Evolutionary conservation across 345 rosid genomes (phyloP).

Genomic region (Corchorus olitorius): DNA sequence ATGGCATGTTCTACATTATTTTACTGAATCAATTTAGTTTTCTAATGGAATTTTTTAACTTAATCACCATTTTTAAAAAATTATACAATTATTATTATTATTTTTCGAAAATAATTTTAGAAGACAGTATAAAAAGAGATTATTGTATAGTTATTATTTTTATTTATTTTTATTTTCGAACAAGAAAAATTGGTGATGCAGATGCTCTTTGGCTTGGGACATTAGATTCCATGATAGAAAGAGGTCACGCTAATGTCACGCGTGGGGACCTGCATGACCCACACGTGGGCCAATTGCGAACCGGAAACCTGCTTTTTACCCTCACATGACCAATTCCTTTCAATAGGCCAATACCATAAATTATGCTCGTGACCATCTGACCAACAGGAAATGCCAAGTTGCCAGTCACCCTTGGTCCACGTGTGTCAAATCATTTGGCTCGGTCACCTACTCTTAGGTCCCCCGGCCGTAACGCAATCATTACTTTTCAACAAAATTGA

Average conservation of each 20-base stretch:
- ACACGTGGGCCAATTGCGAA: constrained; percentile 39
- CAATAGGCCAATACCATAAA: not conserved
- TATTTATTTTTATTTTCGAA: too few relatives aligned
- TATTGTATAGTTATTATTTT: too few relatives aligned
- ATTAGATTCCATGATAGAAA: constrained; percentile 12
- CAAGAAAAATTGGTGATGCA: not conserved
- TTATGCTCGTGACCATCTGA: constrained; percentile 17
- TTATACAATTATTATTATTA: not conserved
- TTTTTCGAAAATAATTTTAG: not conserved
- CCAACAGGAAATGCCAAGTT: constrained; percentile 26
- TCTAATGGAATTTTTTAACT: not conserved
- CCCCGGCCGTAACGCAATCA: constrained; percentile 14
- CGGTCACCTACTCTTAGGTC: not conserved
- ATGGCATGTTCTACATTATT: too few relatives aligned
- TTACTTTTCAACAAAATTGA: not conserved
- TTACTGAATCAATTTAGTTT: not conserved
- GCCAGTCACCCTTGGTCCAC: constrained; percentile 33
- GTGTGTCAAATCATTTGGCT: constrained; percentile 27
- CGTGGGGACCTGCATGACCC: constrained; percentile 31
- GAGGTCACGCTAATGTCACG: constrained; percentile 31
- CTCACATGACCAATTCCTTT: not conserved
- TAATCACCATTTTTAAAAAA: not conserved
- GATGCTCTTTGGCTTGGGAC: not conserved
- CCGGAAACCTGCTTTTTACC: constrained; percentile 31
- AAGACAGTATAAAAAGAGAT: too few relatives aligned